Percentiles rank a stretch among this genome's conserved stretches.
These are phyloP conservation scores for Cyclocybe aegerita DNA, from an alignment of 768 basidiomycete species.

Conservation along the genomic window DNA sequence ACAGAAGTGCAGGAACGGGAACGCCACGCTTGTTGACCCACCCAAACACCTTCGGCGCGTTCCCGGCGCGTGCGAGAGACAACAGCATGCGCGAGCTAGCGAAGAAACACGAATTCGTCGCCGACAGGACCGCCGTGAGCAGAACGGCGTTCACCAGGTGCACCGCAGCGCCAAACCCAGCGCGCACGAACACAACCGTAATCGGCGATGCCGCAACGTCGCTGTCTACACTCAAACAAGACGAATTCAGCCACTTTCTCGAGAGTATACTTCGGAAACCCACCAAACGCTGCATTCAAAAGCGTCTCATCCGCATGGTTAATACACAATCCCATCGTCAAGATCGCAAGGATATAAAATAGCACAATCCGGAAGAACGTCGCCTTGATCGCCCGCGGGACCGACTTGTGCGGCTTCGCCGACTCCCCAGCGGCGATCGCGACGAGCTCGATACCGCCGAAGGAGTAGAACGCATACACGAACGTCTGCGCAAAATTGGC, in stretches of 20 bases:
- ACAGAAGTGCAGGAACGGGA: slow-evolving; percentile 56
- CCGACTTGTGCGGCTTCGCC: slow-evolving; percentile 57
- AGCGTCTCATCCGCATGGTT: slow-evolving; percentile 57
- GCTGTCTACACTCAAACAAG: slow-evolving; percentile 29
- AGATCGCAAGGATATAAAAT: slow-evolving; percentile 63
- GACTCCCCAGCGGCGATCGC: slow-evolving; percentile 75
- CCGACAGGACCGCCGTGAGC: slow-evolving; percentile 63
- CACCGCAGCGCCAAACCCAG: slow-evolving; percentile 59
- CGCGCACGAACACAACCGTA: slow-evolving; percentile 61
- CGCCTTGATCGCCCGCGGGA: slow-evolving; percentile 65
- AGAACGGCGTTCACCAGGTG: slow-evolving; percentile 69
- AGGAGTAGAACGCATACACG: slow-evolving; percentile 71
- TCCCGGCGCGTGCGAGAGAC: slow-evolving; percentile 61
- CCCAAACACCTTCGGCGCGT: slow-evolving; percentile 65
- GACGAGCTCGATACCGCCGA: slow-evolving; percentile 68
- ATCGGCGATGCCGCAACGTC: slow-evolving; percentile 60
- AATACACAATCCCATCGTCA: slow-evolving; percentile 67
- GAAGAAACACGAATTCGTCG: slow-evolving; percentile 66
- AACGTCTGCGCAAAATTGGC: slow-evolving; percentile 54
- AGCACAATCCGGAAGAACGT: slow-evolving; percentile 67
- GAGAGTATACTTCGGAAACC: slow-evolving; percentile 3
- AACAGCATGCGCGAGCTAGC: slow-evolving; percentile 62
- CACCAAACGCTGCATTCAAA: slow-evolving; percentile 44
- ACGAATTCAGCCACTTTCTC: neutral
- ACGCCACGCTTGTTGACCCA: slow-evolving; percentile 66